phyloP scores from a whole-genome alignment of 139 green algal genomes.

The Chlorella sp. region DNA sequence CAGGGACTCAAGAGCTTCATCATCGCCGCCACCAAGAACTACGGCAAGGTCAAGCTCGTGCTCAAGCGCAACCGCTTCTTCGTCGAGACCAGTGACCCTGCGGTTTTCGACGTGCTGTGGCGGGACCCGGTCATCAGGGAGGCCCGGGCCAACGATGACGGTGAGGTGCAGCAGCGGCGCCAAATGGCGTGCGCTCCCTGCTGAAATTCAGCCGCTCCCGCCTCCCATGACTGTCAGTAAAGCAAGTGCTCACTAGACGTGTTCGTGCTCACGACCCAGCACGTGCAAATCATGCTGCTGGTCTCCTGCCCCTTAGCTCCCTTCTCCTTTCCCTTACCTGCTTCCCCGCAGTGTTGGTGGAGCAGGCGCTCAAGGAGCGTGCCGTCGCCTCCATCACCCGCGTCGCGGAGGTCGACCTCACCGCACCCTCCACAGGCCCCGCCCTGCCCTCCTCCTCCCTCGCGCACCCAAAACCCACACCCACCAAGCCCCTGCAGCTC shows the following conservation, averaged over 20 bases:
- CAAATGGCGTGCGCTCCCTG: background rate
- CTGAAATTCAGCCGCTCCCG: background rate
- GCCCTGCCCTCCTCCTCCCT: no score
- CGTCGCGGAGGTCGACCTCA: background rate
- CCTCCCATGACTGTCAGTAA: background rate
- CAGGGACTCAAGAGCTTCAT: constrained; percentile 80
- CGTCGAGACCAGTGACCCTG: constrained; percentile 78
- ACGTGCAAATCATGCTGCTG: no score
- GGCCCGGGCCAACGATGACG: constrained; percentile 14
- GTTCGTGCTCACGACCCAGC: background rate
- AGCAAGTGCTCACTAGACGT: background rate
- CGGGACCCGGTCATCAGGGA: constrained; percentile 14
- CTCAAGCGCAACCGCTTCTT: constrained; percentile 93
- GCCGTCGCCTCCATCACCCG: constrained; percentile 13
- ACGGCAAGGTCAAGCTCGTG: constrained; percentile 95
- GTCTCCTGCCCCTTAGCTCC: no score
- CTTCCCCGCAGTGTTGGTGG: constrained; percentile 1
- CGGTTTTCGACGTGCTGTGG: constrained; percentile 55
- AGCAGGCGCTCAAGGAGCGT: constrained; percentile 20
- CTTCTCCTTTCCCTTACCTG: no score
- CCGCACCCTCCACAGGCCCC: background rate
- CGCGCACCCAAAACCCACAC: no score
- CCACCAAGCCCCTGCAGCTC: no score
- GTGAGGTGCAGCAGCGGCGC: background rate
- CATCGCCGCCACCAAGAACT: constrained; percentile 83